phyloP scores from a whole-genome alignment of 176 grass and related monocot genomes.

The Olyra latifolia region DNA sequence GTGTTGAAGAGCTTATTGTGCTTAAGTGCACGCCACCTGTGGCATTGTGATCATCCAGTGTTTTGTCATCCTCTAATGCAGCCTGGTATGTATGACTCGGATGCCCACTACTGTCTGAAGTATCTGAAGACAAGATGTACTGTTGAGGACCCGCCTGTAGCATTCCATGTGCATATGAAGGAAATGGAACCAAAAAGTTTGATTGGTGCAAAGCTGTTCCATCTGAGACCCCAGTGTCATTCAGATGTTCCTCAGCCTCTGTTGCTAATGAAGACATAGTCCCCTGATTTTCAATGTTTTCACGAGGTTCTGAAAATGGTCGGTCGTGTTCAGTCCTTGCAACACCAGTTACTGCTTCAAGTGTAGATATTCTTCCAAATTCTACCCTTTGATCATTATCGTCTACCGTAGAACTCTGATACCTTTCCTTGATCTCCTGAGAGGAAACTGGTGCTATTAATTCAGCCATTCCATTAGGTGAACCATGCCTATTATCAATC shows the following conservation, averaged over 20 bases:
- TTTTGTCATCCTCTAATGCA: conserved; percentile 34
- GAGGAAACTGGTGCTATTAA: conserved; percentile 19
- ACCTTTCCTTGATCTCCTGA: not conserved
- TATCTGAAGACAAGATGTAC: conserved; percentile 19
- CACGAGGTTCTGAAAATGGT: conserved; percentile 24
- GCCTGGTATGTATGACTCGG: not conserved
- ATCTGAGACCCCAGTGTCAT: conserved; percentile 5
- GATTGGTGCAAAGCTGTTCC: conserved; percentile 6
- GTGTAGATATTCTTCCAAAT: conserved; percentile 1
- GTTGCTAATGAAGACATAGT: not conserved
- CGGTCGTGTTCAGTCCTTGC: conserved; percentile 24
- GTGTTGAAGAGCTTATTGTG: conserved; percentile 9
- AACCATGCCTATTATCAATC: conserved; percentile 9
- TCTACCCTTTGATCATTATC: conserved; percentile 34
- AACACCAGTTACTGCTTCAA: conserved; percentile 11
- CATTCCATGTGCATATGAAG: conserved; percentile 18
- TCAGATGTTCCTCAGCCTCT: conserved; percentile 16
- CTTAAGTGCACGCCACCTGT: not conserved
- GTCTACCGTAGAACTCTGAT: conserved; percentile 12
- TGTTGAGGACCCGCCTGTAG: conserved; percentile 8
- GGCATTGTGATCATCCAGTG: conserved; percentile 4
- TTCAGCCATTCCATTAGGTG: conserved; percentile 20
- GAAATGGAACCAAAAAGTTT: not conserved
- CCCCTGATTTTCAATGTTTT: conserved; percentile 19
- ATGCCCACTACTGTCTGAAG: conserved; percentile 25